These are phyloP conservation scores for Fraxinus excelsior DNA, from an alignment of 257 asterid species.

Conservation along the genomic window DNA sequence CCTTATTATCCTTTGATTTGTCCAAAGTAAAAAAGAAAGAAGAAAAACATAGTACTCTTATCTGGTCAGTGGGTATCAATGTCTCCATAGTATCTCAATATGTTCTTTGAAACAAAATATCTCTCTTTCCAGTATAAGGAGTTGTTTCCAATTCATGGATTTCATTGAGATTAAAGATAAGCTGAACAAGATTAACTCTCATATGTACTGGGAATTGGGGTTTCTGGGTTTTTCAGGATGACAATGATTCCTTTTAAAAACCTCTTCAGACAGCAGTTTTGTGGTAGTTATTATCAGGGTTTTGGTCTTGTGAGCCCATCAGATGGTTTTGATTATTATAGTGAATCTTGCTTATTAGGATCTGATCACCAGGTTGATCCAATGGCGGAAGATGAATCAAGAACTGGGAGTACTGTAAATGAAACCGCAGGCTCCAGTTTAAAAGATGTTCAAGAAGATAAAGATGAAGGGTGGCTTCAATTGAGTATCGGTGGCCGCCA, in stretches of 20 bases:
- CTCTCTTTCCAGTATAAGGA: constrained; percentile 11
- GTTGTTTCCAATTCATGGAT: constrained; percentile 37
- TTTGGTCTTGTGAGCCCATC: constrained; percentile 42
- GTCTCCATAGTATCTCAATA: constrained; percentile 28
- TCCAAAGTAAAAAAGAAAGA: background rate
- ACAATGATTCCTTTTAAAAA: constrained; percentile 59
- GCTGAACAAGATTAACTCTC: background rate
- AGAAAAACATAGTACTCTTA: background rate
- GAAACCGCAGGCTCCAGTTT: constrained; percentile 35
- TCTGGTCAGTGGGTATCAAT: constrained; percentile 55
- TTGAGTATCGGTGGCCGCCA: constrained; percentile 60
- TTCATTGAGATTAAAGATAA: constrained; percentile 1
- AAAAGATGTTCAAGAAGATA: constrained; percentile 23
- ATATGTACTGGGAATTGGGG: constrained; percentile 17
- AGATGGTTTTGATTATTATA: constrained; percentile 35
- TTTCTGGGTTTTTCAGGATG: constrained; percentile 46
- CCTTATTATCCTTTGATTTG: constrained; percentile 21
- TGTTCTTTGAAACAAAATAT: constrained; percentile 29
- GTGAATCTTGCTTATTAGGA: constrained; percentile 31
- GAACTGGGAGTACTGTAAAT: constrained; percentile 21
- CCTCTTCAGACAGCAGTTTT: constrained; percentile 31
- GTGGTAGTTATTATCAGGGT: constrained; percentile 27
- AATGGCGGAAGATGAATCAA: constrained; percentile 64
- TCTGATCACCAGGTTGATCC: constrained; percentile 38
- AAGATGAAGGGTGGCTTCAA: constrained; percentile 67